Evolutionary conservation across 768 basidiomycete genomes (phyloP).

Genomic region (Pilatotrama ljubarskyi): DNA sequence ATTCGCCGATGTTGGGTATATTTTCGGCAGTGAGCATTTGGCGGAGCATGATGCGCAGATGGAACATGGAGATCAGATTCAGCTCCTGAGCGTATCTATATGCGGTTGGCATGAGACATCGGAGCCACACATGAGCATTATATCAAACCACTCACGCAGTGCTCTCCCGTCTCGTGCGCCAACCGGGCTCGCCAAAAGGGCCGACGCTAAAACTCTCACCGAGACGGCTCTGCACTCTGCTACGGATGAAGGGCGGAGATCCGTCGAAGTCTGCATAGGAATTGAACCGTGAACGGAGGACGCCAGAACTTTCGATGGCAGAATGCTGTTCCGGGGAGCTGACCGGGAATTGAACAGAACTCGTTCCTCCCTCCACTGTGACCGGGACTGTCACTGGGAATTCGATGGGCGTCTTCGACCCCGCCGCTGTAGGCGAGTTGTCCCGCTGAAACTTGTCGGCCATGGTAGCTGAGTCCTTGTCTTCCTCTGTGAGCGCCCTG

Average conservation of each 20-base stretch:
- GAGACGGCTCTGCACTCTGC: constrained; percentile 78
- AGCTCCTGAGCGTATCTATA: constrained; percentile 79
- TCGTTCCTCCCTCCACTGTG: constrained; percentile 51
- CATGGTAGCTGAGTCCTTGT: constrained; percentile 55
- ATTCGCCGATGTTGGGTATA: constrained; percentile 81
- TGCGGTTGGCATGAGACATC: constrained; percentile 1
- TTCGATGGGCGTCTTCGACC: constrained; percentile 54
- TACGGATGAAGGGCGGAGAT: constrained; percentile 78
- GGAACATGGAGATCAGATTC: constrained; percentile 82
- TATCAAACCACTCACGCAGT: constrained; percentile 64
- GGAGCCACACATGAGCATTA: background rate
- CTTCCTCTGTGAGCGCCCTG: constrained; percentile 72
- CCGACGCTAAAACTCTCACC: constrained; percentile 43
- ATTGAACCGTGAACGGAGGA: constrained; percentile 62
- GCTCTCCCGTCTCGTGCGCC: constrained; percentile 87
- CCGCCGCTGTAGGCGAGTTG: constrained; percentile 44
- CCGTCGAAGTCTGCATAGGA: constrained; percentile 74
- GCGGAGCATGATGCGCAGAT: constrained; percentile 86
- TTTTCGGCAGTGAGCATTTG: constrained; percentile 85
- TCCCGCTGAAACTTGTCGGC: constrained; percentile 44
- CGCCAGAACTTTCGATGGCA: constrained; percentile 55
- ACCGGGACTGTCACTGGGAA: constrained; percentile 58
- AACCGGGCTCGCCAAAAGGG: constrained; percentile 62
- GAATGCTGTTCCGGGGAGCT: constrained; percentile 68
- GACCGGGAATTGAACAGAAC: constrained; percentile 79